Conservation (phyloP, 108 stramenopile species). For the Pseudonitzschia pungens region DNA sequence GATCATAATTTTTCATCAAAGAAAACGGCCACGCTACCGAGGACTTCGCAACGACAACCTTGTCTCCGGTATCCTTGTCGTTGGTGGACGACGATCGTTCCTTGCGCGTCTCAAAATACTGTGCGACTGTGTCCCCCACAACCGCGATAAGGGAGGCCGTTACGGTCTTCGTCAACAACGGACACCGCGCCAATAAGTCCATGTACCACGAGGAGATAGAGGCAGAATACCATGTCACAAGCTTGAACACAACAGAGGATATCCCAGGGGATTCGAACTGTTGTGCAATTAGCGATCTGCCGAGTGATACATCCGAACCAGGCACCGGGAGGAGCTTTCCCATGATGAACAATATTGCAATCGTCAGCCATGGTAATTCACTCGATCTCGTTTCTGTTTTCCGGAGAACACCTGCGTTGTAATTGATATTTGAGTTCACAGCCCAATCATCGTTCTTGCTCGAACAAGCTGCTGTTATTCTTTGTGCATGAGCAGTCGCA, state of each 20-base stretch:
- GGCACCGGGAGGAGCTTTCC: neutral
- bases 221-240: neutral
- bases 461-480: neutral
- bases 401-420: neutral
- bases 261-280: neutral
- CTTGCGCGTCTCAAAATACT: conserved; percentile 21
- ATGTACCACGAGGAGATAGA: conserved; percentile 43
- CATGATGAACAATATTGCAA: neutral
- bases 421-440: neutral
- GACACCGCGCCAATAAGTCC: conserved; percentile 34
- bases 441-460: neutral
- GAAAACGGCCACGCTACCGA: neutral
- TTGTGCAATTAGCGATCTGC: neutral
- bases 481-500: neutral
- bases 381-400: neutral
- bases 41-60: neutral
- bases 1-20: conserved; percentile 34
- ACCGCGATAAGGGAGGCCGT: conserved; percentile 57
- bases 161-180: conserved; percentile 59
- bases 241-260: neutral
- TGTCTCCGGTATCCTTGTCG: neutral
- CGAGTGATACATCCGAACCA: neutral
- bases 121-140: conserved; percentile 61
- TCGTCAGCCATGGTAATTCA: neutral
- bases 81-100: neutral